phyloP scores from a whole-genome alignment of 108 stramenopile genomes.

The Nannochloropsis salina region DNA sequence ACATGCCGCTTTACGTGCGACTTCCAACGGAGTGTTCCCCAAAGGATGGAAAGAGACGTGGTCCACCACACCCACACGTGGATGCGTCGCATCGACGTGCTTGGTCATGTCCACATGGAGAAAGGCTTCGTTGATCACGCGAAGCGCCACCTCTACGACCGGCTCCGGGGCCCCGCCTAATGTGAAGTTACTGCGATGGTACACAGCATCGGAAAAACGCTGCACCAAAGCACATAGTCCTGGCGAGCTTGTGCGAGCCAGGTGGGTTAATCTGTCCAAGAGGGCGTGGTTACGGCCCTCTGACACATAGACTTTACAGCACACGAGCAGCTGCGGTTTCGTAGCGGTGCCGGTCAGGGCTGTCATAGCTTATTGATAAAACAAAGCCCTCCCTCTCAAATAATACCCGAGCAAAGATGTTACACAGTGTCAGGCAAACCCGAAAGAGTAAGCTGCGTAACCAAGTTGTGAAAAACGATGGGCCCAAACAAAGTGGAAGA shows the following conservation, averaged over 20 bases:
- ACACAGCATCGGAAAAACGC: not conserved
- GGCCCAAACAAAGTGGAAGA: no score
- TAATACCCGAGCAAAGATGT: no score
- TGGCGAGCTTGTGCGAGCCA: not conserved
- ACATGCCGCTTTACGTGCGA: not conserved
- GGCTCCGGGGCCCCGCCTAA: not conserved
- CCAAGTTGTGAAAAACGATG: no score
- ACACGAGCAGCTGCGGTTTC: not conserved
- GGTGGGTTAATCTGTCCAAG: not conserved
- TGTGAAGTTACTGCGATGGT: conserved; percentile 20
- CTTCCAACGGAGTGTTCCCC: conserved; percentile 19
- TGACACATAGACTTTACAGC: conserved; percentile 12
- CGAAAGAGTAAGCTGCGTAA: no score
- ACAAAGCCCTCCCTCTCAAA: no score
- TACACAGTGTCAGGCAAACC: no score
- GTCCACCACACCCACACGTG: conserved; percentile 8
- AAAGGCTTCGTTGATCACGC: not conserved
- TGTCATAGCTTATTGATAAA: no score
- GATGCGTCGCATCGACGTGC: not conserved
- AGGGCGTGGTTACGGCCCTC: not conserved
- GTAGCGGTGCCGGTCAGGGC: no score
- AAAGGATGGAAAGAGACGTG: conserved; percentile 3
- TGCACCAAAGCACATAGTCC: not conserved
- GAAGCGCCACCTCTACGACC: not conserved
- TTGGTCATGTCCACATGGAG: not conserved